These are phyloP conservation scores for Botrytis squamosa DNA, from an alignment of 2,329 filamentous ascomycete genomes.

Conservation along the genomic window DNA sequence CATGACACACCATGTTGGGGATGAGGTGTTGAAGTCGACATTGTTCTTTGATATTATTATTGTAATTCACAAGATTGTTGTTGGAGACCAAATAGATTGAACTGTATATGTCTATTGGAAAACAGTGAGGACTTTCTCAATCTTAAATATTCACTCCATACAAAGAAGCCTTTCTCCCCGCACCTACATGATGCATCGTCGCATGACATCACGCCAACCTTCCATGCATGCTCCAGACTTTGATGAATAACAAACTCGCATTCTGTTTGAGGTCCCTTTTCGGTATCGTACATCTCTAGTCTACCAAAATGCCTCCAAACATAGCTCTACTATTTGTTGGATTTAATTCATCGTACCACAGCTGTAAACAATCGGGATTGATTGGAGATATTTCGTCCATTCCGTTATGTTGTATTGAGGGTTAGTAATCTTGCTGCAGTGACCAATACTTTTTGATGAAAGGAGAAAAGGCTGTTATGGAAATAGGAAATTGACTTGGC, in stretches of 20 bases:
- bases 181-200: neutral
- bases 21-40: conserved; percentile 1
- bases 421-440: conserved; percentile 2
- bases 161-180: neutral
- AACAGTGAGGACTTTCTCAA: neutral
- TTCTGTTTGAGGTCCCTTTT: neutral
- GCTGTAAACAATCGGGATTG: neutral
- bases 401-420: neutral
- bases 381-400: neutral
- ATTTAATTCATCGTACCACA: neutral
- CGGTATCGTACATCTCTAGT: neutral
- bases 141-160: neutral
- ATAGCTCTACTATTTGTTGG: no score
- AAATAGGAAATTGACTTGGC: neutral
- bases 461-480: neutral
- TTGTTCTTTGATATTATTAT: neutral
- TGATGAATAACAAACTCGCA: conserved; percentile 6
- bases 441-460: neutral
- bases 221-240: neutral
- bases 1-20: conserved; percentile 8
- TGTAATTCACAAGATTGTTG: no score
- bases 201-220: neutral
- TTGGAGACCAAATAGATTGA: neutral
- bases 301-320: neutral
- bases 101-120: neutral